Base-by-base conservation (phyloP, 2,329 filamentous ascomycete genomes). In the Stagonosporopsis vannaccii region DNA sequence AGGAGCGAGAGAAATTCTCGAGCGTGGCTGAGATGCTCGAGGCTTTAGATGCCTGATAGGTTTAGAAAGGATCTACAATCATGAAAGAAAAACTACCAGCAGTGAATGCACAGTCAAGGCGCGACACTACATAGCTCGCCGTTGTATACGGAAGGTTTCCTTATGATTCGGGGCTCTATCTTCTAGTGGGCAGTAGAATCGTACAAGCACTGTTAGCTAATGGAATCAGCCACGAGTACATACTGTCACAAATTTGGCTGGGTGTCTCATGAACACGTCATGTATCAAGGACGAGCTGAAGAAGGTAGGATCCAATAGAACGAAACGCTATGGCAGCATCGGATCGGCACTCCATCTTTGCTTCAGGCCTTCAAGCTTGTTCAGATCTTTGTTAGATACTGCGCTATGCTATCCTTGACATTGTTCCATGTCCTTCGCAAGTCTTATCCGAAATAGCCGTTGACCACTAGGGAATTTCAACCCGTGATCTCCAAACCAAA, bases 1-100 rank as follows among this genome's bases (percentile, higher is more conserved):
- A 97, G 75, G 84, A 87, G 67, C 85, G 95, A 62, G 91, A 94
- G 75, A 89, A 89, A 73, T 82, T 87, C 65, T 76, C 73, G 7
- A 80, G 77, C 53, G 80, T 86, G 0, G 74, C 78, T 40, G 84
- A 87, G 57, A 88, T 89, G 86, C 65, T 88, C 43, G 69, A 77
- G 20, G 78, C 81, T 23, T 62, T 84, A 28, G 64, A 68, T 56
- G 51, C 59, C 17, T 70, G 39, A 58, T 20, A 6, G n/a, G 15
- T 11, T 4, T 30, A 9, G 9, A 32, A 23, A 43, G 8, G 35
- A 19, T 11, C 17, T n/a, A 13, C 30, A 32, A 13, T 13, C 19
- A 20, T n/a, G 19, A 20, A 19, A 20, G 17, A 20, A 13, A 20
- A 19, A 26, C 35, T n/a, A 19, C 22, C 32, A 8, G 22, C 20